phyloP scores from a whole-genome alignment of 2,329 filamentous ascomycete species.

The Amesomyces nigricolor region DNA sequence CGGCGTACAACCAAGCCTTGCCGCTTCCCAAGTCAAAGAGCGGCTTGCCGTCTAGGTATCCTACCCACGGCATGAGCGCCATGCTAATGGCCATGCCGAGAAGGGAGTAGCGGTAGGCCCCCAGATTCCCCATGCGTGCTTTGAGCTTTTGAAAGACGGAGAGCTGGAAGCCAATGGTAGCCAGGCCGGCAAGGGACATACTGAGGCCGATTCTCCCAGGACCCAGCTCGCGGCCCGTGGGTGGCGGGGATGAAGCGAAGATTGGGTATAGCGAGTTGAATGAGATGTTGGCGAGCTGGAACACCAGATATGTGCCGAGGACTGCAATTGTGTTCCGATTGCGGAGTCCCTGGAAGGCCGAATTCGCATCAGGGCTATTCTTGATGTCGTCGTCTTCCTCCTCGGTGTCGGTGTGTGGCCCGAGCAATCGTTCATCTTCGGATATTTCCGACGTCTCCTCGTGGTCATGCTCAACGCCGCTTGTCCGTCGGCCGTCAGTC shows the following conservation, averaged over 20 bases:
- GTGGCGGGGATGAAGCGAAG: conserved; percentile 70
- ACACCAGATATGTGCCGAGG: conserved; percentile 81
- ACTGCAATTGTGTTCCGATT: conserved; percentile 79
- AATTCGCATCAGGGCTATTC: conserved; percentile 40
- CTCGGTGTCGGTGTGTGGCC: conserved; percentile 18
- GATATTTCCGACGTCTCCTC: conserved; percentile 5
- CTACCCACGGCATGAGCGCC: conserved; percentile 82
- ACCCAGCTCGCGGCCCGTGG: conserved; percentile 68
- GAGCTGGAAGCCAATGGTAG: conserved; percentile 87
- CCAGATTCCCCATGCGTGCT: conserved; percentile 74
- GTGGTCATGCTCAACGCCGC: conserved; percentile 25
- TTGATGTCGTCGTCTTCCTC: conserved; percentile 29
- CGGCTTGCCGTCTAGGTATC: conserved; percentile 60
- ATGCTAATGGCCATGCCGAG: conserved; percentile 78
- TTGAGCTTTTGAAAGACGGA: conserved; percentile 76
- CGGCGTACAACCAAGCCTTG: conserved; percentile 67
- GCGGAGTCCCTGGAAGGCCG: conserved; percentile 52
- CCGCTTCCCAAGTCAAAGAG: conserved; percentile 55
- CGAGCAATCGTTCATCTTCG: conserved; percentile 18
- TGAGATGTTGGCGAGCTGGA: conserved; percentile 88
- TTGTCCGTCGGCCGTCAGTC: not conserved
- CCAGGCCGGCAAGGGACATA: conserved; percentile 73
- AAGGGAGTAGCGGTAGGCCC: conserved; percentile 73
- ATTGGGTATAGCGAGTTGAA: conserved; percentile 96
- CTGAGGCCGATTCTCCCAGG: conserved; percentile 80